Base-by-base conservation (phyloP, 1,284 basidiomycete genomes). In the Athelia sp. region DNA sequence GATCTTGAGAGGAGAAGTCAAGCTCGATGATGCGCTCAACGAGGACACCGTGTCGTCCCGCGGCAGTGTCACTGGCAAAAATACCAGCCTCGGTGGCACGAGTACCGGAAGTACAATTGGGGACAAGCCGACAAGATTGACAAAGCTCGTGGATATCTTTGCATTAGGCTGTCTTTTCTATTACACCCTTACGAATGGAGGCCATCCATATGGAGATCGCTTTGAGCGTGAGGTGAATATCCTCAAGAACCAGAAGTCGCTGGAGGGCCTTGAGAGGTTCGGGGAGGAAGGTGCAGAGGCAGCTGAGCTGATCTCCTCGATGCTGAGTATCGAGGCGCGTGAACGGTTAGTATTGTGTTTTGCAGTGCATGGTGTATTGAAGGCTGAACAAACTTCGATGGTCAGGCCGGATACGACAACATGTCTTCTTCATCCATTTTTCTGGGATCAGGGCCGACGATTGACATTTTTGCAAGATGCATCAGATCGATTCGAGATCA, bases 401-500 rank as follows among this genome's bases (percentile, higher is more conserved):
- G 9, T 10, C 55, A 94, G 96, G 57, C 96, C 95, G 0, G 87
- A 93, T 54, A 97, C 95, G 3, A 81, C 81, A 11, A 83, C 83
- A 31, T 92, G 90, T 62, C 75, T 98, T 17, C 74, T 89, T 21
- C 95, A 99, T 68, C 96, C 96, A 0, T 97, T 93, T 75, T 99
- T 98, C 75, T 99, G 96, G 97, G 85, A 90, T 52, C 74, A 94
- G 0, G 84, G 79, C 13, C 85, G 90, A 56, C 81, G 95, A 31
- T 73, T 99, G 2, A 84, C 81, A 44, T 99, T 99, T 79, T 73
- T 99, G 14, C 95, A 97, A 67, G 96, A 99, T 57, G 92, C 93
- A 0, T 98, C 93, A 0, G 96, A 99, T 67, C 83, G 94, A 1
- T 98, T 99, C 66, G 96, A 99, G 69, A 95, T 94, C 62, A 96